Conservation (phyloP, 2,329 filamentous ascomycete species). For the Scytalidium sp. region DNA sequence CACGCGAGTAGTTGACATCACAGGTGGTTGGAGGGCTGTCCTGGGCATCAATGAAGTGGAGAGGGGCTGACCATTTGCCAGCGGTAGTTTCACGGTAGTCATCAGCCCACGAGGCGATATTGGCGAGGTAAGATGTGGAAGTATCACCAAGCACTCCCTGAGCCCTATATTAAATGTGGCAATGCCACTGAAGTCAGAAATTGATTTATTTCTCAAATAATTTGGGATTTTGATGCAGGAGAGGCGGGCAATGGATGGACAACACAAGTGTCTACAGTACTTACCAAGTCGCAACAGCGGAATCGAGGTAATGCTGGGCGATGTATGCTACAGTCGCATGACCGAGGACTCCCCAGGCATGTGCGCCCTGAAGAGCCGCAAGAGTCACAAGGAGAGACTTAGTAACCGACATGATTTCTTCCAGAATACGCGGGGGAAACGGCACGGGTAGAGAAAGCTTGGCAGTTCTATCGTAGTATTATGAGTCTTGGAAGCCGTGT, state of each 20-base stretch:
- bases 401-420: background rate
- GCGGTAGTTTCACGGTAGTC: conserved; percentile 58
- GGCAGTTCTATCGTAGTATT: no score
- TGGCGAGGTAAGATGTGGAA: conserved; percentile 56
- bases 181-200: no score
- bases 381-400: conserved; percentile 11
- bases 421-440: no score
- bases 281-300: background rate
- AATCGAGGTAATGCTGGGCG: conserved; percentile 29
- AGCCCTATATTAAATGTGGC: conserved; percentile 2
- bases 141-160: conserved; percentile 54
- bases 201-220: no score
- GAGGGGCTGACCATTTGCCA: conserved; percentile 57
- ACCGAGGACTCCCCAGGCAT: conserved; percentile 44
- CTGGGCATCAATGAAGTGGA: conserved; percentile 68
- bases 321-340: conserved; percentile 65
- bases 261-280: no score
- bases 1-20: conserved; percentile 54
- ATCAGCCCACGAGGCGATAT: conserved; percentile 66
- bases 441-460: background rate
- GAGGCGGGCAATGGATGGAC: background rate
- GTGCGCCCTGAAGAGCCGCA: conserved; percentile 10
- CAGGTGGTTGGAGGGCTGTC: conserved; percentile 57
- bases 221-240: background rate
- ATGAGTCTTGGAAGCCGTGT: no score